phyloP scores from a whole-genome alignment of 441 rosid species.

The Metrosideros polymorpha region DNA sequence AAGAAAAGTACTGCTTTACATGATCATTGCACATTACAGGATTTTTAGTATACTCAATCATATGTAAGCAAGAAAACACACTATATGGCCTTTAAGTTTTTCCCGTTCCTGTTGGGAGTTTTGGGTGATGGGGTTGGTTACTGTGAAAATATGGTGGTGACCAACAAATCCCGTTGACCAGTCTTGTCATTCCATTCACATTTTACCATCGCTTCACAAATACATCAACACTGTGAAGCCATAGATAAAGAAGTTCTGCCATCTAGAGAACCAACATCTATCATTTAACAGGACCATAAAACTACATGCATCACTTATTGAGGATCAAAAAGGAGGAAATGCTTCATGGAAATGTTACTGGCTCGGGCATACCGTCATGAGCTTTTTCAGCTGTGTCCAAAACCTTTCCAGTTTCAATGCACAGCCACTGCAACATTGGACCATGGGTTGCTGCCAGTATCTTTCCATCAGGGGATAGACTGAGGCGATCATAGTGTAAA shows the following conservation, averaged over 20 bases:
- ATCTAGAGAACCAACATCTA: neutral
- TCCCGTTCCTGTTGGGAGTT: neutral
- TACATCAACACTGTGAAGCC: neutral
- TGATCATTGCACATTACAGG: neutral
- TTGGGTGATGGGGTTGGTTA: neutral
- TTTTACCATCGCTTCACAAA: neutral
- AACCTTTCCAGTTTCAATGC: constrained; percentile 73
- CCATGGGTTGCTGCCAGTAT: constrained; percentile 75
- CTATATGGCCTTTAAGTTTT: neutral
- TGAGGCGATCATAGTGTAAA: constrained; percentile 70
- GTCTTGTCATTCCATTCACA: neutral
- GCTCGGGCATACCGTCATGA: constrained; percentile 59
- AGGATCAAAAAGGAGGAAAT: neutral
- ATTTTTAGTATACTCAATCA: neutral
- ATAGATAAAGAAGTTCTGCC: neutral
- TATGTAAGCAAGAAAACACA: neutral
- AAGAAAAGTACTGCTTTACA: neutral
- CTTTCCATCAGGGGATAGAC: constrained; percentile 87
- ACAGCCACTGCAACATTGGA: constrained; percentile 81
- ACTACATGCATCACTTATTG: neutral
- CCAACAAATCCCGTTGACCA: neutral
- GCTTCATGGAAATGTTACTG: neutral
- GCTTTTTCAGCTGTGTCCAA: constrained; percentile 84
- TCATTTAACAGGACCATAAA: neutral
- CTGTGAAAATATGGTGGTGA: neutral